phyloP scores from a whole-genome alignment of 768 basidiomycete genomes.

The Agrocybe chaxingu region DNA sequence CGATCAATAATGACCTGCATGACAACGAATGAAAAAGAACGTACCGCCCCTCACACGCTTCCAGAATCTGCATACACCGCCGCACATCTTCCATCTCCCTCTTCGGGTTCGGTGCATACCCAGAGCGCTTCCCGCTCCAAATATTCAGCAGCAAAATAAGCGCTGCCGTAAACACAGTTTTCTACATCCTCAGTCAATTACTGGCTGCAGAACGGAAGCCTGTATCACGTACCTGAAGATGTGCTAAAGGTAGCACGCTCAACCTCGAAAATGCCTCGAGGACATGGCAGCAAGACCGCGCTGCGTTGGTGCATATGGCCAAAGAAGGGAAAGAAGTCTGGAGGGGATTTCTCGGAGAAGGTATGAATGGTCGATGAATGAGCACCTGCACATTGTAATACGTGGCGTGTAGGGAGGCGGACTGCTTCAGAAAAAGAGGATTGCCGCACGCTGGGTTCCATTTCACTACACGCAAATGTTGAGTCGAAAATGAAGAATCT shows the following conservation, averaged over 20 bases:
- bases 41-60: constrained; percentile 36
- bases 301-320: constrained; percentile 85
- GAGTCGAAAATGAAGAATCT: too few species aligned
- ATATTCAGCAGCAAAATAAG: constrained; percentile 64
- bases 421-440: constrained; percentile 50
- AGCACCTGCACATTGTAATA: constrained; percentile 60
- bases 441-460: constrained; percentile 40
- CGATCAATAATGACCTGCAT: background rate
- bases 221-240: constrained; percentile 30
- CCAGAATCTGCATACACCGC: constrained; percentile 52
- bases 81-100: constrained; percentile 60
- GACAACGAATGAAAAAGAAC: constrained; percentile 2
- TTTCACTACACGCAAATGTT: constrained; percentile 26
- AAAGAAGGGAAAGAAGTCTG: constrained; percentile 52
- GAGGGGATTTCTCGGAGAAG: constrained; percentile 48
- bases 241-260: constrained; percentile 28
- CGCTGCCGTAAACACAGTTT: constrained; percentile 34
- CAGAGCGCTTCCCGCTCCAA: constrained; percentile 55
- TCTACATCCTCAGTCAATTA: constrained; percentile 16
- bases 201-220: background rate
- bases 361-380: constrained; percentile 79
- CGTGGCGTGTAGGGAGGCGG: constrained; percentile 46
- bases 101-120: constrained; percentile 40
- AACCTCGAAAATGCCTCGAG: constrained; percentile 48
- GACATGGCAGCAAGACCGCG: constrained; percentile 71